A percentile compares a stretch with the other conserved stretches of the same genome.
phyloP scores from a whole-genome alignment of 2,329 filamentous ascomycete genomes.

The Lasiodiplodia citricola region DNA sequence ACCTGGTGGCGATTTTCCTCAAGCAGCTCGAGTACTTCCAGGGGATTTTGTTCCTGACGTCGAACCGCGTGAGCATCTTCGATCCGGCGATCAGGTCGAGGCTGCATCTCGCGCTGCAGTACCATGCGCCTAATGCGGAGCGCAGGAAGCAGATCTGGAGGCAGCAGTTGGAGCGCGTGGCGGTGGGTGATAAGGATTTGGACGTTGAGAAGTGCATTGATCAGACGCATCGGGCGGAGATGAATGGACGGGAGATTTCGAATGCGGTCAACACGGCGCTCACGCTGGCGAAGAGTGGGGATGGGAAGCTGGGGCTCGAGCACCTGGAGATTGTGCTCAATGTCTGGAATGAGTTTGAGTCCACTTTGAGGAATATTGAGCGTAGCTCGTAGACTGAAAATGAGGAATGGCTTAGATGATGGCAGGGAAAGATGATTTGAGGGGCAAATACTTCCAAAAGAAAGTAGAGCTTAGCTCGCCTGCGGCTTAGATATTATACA shows the following conservation, averaged over 20 bases:
- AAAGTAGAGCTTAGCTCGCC: too few relatives aligned
- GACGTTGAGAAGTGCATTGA: slow-evolving; percentile 45
- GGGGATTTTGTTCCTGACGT: slow-evolving; percentile 46
- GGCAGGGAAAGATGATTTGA: too few relatives aligned
- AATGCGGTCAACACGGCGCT: slow-evolving; percentile 17
- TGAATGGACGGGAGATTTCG: slow-evolving; percentile 5
- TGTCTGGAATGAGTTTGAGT: slow-evolving; percentile 27
- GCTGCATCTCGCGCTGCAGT: slow-evolving; percentile 29
- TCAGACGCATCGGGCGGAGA: slow-evolving; percentile 43
- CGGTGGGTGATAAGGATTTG: slow-evolving; percentile 21
- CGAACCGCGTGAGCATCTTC: slow-evolving; percentile 26
- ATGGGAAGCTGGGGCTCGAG: not conserved
- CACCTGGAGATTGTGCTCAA: slow-evolving; percentile 27
- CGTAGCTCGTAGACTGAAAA: not conserved
- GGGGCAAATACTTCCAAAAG: too few relatives aligned
- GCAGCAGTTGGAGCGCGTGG: slow-evolving; percentile 30
- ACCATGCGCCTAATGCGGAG: not conserved
- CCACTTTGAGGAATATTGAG: slow-evolving; percentile 10
- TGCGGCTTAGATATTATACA: too few relatives aligned
- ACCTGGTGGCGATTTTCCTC: slow-evolving; percentile 43
- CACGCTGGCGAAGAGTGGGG: slow-evolving; percentile 31
- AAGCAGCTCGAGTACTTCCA: slow-evolving; percentile 40
- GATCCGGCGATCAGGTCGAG: slow-evolving; percentile 28
- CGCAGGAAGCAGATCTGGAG: slow-evolving; percentile 34
- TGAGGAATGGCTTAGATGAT: too few relatives aligned